phyloP scores from a whole-genome alignment of 2,329 filamentous ascomycete species.

The Xylaria sp. region DNA sequence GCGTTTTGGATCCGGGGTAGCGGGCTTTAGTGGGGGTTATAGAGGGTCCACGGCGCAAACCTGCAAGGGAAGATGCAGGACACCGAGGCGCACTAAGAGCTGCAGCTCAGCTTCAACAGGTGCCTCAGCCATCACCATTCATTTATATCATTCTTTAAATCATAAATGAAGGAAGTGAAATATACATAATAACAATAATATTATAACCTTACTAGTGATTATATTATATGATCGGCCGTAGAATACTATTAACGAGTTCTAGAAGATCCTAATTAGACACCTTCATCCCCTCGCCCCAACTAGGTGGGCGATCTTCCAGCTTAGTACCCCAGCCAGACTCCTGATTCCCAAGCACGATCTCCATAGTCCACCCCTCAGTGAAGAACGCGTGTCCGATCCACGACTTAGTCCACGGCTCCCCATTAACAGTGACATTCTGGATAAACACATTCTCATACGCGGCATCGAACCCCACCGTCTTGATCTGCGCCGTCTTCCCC shows the following conservation, averaged over 20 bases:
- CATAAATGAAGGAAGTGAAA: too few species aligned
- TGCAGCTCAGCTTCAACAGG: too few species aligned
- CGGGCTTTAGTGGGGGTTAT: too few species aligned
- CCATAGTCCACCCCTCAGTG: slow-evolving; percentile 65
- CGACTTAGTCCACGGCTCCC: slow-evolving; percentile 64
- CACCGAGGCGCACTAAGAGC: too few species aligned
- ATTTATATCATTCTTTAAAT: too few species aligned
- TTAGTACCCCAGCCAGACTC: slow-evolving; percentile 75
- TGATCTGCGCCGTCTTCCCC: slow-evolving; percentile 66
- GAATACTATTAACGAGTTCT: neutral
- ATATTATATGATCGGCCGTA: neutral
- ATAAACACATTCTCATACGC: slow-evolving; percentile 66
- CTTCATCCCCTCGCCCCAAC: slow-evolving; percentile 38
- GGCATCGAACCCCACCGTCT: slow-evolving; percentile 66
- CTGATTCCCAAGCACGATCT: slow-evolving; percentile 69
- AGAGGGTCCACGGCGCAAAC: too few species aligned
- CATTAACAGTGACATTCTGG: slow-evolving; percentile 67
- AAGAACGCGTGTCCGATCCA: slow-evolving; percentile 73
- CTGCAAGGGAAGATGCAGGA: too few species aligned
- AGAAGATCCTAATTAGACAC: neutral
- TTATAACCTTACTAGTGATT: too few species aligned
- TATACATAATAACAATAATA: too few species aligned
- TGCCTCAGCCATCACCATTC: too few species aligned
- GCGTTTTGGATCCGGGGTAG: too few species aligned
- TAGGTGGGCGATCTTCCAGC: slow-evolving; percentile 52